These are phyloP conservation scores for Thymus quinquecostatus DNA, from an alignment of 257 asterid species.

Conservation along the genomic window DNA sequence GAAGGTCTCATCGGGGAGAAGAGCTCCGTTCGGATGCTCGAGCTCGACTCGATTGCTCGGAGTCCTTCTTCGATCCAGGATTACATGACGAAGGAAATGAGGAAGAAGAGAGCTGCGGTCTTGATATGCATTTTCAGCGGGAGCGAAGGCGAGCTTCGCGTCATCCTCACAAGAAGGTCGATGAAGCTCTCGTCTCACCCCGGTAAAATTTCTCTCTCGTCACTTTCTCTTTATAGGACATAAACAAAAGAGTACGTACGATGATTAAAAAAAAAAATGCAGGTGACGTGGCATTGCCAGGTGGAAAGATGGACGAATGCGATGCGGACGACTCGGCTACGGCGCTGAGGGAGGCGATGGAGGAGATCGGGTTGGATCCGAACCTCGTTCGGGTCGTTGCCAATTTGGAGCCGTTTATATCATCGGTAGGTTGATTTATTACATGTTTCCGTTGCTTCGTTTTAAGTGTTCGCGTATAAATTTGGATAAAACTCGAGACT, in stretches of 20 bases:
- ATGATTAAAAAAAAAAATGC: background rate
- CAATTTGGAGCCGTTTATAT: slow-evolving; percentile 54
- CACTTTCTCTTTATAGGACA: too few species aligned
- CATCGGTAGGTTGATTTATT: slow-evolving; percentile 37
- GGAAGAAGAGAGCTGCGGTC: slow-evolving; percentile 62
- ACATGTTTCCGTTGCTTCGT: background rate
- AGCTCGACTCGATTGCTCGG: slow-evolving; percentile 16
- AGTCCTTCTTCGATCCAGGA: slow-evolving; percentile 7
- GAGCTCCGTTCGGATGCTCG: slow-evolving; percentile 9
- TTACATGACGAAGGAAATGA: slow-evolving; percentile 22
- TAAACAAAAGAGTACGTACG: background rate
- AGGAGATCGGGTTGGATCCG: slow-evolving; percentile 62
- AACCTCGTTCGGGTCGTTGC: slow-evolving; percentile 56
- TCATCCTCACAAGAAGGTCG: slow-evolving; percentile 63
- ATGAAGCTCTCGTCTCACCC: slow-evolving; percentile 64
- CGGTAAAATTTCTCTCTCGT: slow-evolving; percentile 35
- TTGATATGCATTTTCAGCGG: slow-evolving; percentile 58
- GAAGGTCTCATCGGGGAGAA: slow-evolving; percentile 25
- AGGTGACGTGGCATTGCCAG: slow-evolving; percentile 70
- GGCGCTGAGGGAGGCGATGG: slow-evolving; percentile 64
- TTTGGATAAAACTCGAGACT: background rate
- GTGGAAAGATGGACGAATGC: slow-evolving; percentile 62
- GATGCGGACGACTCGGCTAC: slow-evolving; percentile 59
- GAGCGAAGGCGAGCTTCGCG: slow-evolving; percentile 49
- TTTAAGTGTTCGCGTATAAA: too few species aligned